Evolutionary conservation across 495 filamentous ascomycete genomes (phyloP), one percentile per base, ranked within the genome.

Genomic region (Xylaria intraflava): DNA sequence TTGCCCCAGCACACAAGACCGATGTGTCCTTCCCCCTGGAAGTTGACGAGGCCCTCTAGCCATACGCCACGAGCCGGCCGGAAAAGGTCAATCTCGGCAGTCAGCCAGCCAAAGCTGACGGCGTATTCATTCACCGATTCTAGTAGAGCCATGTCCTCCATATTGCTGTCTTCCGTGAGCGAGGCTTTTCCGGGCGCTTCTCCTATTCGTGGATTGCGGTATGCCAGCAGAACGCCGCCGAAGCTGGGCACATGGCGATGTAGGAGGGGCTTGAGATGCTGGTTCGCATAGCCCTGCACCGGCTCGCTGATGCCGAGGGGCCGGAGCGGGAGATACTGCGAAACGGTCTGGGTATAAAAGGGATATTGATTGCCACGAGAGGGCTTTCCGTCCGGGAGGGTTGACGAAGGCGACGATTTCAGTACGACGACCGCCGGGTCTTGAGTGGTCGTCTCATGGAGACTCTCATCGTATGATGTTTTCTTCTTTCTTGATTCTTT

Each of bases 1-100:
- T 69, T 68, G 43, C 69, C 65, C 68, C 71, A 78, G 54, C 75
- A 78, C 30, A 76, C 69, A 26, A 77, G 65, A 8, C 75, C 75
- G 16, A 78, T 71, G 49, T 77, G 72, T 0, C 74, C 75, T 16
- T 73, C 72, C 51, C 65, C 72, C 53, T 78, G 73, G 8, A 78
- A 65, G 40, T 75, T 73, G 30, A 77, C 63, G 1, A 62, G 64
- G 30, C 75, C 75, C 59, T 78, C 74, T 65, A 78, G 70, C 68
- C 67, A 75, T 17, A 70, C 72, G 26, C 75, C 74, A 23, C 75
- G 66, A 0, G 68, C 59, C 7, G 75, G 75, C 14, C 69, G 60
- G 45, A 78, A 78, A 0, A 78, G 48, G 2, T 71, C 65, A 10
- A 72, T 71, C 19, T 76, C 71, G 16, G 68, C 71, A 0, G 75